These are phyloP conservation scores for Viola odorata DNA, from an alignment of 345 rosid genomes.

Conservation along the genomic window DNA sequence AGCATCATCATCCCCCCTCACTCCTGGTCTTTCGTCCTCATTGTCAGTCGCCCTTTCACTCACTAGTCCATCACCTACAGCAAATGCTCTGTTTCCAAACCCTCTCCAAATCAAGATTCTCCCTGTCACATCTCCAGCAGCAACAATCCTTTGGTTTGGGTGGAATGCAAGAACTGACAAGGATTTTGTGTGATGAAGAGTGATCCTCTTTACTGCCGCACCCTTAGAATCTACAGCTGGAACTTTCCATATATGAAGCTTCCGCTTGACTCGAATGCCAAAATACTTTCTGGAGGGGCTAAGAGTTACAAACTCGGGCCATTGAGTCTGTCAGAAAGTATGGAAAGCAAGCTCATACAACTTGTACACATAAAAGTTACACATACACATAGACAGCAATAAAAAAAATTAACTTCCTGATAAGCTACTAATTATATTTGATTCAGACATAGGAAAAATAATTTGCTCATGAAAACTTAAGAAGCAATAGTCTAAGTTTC, in stretches of 20 bases:
- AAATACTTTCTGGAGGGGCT: slow-evolving; percentile 61
- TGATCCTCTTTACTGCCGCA: slow-evolving; percentile 42
- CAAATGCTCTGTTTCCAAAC: slow-evolving; percentile 54
- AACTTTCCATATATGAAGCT: slow-evolving; percentile 66
- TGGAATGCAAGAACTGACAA: slow-evolving; percentile 72
- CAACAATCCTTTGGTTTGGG: slow-evolving; percentile 69
- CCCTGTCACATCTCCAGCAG: slow-evolving; percentile 88
- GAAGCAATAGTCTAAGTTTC: background rate
- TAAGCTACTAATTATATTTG: too few species aligned
- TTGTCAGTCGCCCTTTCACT: slow-evolving; percentile 22
- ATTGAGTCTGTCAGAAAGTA: slow-evolving; percentile 43
- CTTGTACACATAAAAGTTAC: background rate
- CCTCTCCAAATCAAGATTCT: slow-evolving; percentile 92
- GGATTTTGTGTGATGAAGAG: slow-evolving; percentile 74
- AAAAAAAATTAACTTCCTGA: too few species aligned
- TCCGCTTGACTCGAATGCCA: slow-evolving; percentile 52
- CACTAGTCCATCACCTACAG: slow-evolving; percentile 19
- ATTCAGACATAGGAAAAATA: background rate
- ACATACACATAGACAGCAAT: too few species aligned
- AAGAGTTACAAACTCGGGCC: slow-evolving; percentile 50
- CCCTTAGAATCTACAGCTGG: slow-evolving; percentile 46
- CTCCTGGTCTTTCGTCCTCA: slow-evolving; percentile 81
- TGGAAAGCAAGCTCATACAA: background rate
- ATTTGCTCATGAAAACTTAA: background rate
- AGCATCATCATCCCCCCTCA: slow-evolving; percentile 85